Base-by-base conservation (phyloP, 225 moss, liverwort and hornwort genomes). In the Ulota crispa region DNA sequence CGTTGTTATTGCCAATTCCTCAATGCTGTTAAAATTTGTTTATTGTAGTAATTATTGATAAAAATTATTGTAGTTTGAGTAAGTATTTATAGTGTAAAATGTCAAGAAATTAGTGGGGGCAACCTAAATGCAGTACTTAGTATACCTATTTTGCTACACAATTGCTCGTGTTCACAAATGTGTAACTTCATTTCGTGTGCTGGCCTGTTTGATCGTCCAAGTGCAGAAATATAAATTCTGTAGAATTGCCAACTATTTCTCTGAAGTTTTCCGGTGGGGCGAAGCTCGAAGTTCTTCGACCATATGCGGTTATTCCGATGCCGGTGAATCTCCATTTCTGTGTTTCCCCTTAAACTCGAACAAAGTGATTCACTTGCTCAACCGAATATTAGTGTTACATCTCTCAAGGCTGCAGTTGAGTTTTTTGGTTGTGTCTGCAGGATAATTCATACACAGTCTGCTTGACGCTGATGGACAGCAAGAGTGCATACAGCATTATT, bases 381-480 rank as follows among this genome's bases (percentile, higher is more conserved):
- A 72, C 34, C 15, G 80, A 47, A 16, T 0, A 4, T 1, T 47
- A 5, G 26, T 31, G 34, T 37, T 45, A 34, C 45, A 45, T 64
- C 19, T 75, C 54, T 75, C 54, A 77, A 71, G 23, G 18, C 63
- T 76, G 70, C 76, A 70, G 78, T 28, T 74, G 69, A 53, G 36
- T 68, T 3, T 43, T 43, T 27, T 68, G 73, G 69, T 70, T 76
- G 75, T 81, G 68, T 52, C 41, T 70, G 76, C 89, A 89, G 87
- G 82, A 79, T 78, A 41, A 73, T 76, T 32, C 84, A 2, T 61
- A 47, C 62, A 19, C 39, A 84, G 34, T 85, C 66, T 90, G 89
- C 75, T 87, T 90, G 83, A 72, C 14, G 45, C 54, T 87, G 64
- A 41, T 87, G 78, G 85, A 90, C 76, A 90, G 89, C 81, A 75